Evolutionary conservation across 495 filamentous ascomycete species (phyloP), one percentile per base, ranked within the genome.

Genomic region (Aspergillus biplanus): DNA sequence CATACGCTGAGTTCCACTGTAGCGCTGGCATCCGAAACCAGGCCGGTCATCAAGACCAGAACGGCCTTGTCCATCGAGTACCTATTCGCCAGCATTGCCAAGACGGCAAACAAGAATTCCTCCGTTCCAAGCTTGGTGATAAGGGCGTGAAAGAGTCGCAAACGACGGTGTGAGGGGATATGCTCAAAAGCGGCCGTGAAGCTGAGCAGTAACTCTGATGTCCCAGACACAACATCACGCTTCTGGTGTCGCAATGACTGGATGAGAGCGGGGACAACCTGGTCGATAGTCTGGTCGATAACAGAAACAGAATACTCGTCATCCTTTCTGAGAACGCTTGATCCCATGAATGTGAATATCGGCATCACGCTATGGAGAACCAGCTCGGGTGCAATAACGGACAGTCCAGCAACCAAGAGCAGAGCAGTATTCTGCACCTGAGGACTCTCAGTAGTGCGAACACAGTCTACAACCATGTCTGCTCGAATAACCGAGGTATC

Each of bases 341-440:
- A 87, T 42, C 92, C 90, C 91, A 97, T 96, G 75, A 97, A 97
- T 0, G 95, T 97, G 76, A 99, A 99, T 39, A 99, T 93, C 6
- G 96, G 96, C 95, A 99, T 98, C 56, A 99, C 90, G 63, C 91
- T 97, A 71, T 99, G 93, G 56, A 98, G 82, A 9, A 99, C 90
- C 27, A 92, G 75, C 68, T 97, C 92, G 1, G 95, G 95, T 0
- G 90, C 89, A 67, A 92, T 90, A 44, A 86, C 86, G 34, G 95
- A 93, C 52, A 98, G 75, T 27, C 84, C 87, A 3, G 92, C 90
- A 15, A 98, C 87, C 15, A 99, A 82, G n/a, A 97, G 85, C 8
- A 99, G 82, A 11, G 94, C 93, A 7, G 87, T 83, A 66, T 97
- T 97, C 73, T 96, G 96, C 11, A 97, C 92, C 52, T 95, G 90